Evolutionary conservation across 139 green algal species (phyloP), one percentile per base, ranked within the genome.

Genomic region (Diplosphaera chodatii): DNA sequence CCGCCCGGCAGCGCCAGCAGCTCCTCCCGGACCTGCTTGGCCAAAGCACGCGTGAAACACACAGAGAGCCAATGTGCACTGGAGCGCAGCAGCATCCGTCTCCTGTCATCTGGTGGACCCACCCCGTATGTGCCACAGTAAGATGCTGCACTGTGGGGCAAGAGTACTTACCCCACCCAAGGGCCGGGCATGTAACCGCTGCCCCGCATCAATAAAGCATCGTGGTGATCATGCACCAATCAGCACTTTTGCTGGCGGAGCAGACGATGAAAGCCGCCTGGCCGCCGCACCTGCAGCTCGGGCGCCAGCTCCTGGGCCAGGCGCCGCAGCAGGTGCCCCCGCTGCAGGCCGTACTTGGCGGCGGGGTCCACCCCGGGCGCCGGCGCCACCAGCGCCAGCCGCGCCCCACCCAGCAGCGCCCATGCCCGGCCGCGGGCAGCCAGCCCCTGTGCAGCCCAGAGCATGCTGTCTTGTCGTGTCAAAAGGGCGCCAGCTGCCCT

Each of bases 311-410:
- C 68, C 5, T 80, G 66, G 6, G n/a, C 8, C 31, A 91, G 32
- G 32, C 62, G 48, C 6, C 22, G 55, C 65, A 79, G 72, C 31
- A 84, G n/a, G 70, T 84, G 82, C 27, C 40, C 40, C 33, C 69
- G 64, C 69, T 87, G 80, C 55, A 87, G 75, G 0, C 62, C 73
- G 76, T 84, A 83, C 77, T 86, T 87, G 33, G 78, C 84, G 0
- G 91, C 90, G 21, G 94, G 94, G 80, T 99, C 94, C 0, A 73
- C 8, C 79, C 88, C 75, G 15, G 80, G 48, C 0, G 88, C 69
- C 6, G 91, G 85, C n/a, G 78, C 56, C 1, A 89, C 77, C 32
- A 98, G 85, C 37, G 95, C 86, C 66, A 99, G 77, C 27, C 37
- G 37, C 8, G 37, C 37, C 8, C 37, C 37, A 10, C 37, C 37